Evolutionary conservation across 352 stramenopile species (phyloP).

Genomic region (Globisporangium uncinulatum): DNA sequence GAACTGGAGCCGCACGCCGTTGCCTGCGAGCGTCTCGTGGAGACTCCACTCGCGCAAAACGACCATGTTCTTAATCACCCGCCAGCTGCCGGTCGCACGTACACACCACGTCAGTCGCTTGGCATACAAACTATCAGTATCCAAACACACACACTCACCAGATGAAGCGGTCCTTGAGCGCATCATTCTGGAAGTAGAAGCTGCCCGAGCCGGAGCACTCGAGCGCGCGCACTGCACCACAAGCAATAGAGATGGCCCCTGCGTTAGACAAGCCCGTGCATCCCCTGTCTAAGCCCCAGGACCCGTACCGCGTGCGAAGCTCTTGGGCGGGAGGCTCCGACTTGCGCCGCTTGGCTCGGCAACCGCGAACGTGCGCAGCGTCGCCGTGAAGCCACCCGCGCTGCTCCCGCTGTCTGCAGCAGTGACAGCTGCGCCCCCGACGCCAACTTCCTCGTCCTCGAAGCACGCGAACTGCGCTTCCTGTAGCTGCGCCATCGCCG

Average conservation of each 20-base stretch:
- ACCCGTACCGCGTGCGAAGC: slow-evolving; percentile 39
- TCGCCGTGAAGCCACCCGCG: slow-evolving; percentile 3
- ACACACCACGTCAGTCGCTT: not conserved
- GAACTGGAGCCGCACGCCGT: slow-evolving; percentile 53
- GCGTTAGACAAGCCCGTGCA: not conserved
- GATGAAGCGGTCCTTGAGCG: slow-evolving; percentile 60
- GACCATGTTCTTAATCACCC: slow-evolving; percentile 68
- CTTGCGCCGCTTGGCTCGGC: slow-evolving; percentile 11
- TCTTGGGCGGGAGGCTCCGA: slow-evolving; percentile 42
- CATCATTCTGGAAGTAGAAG: slow-evolving; percentile 73
- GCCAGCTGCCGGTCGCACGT: slow-evolving; percentile 30
- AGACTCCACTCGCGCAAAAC: slow-evolving; percentile 72
- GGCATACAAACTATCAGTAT: too few relatives aligned
- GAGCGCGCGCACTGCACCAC: slow-evolving; percentile 38
- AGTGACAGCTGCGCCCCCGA: not conserved
- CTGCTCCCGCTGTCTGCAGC: slow-evolving; percentile 13
- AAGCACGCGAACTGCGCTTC: slow-evolving; percentile 71
- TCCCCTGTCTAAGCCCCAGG: not conserved
- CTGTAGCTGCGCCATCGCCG: slow-evolving; percentile 41
- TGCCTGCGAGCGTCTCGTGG: slow-evolving; percentile 47
- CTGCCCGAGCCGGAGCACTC: slow-evolving; percentile 60
- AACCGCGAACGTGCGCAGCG: slow-evolving; percentile 12
- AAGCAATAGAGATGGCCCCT: slow-evolving; percentile 2
- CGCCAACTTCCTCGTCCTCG: slow-evolving; percentile 43
- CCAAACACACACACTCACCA: slow-evolving; percentile 19